A percentile compares a stretch with the other conserved stretches of the same genome.
phyloP scores from a whole-genome alignment of 768 basidiomycete species.

The Daedaleopsis sinensis region DNA sequence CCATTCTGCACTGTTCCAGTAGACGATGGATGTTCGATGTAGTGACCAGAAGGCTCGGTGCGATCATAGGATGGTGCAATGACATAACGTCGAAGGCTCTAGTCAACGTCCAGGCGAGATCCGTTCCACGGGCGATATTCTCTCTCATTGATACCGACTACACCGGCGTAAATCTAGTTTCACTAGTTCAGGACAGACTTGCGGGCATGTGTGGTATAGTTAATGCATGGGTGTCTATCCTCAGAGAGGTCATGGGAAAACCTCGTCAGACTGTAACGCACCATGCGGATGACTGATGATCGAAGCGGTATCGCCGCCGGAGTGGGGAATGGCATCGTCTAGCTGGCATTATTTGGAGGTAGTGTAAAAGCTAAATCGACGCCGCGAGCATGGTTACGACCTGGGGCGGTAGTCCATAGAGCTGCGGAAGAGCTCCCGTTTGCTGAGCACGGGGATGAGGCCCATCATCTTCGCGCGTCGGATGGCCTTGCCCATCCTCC shows the following conservation, averaged over 20 bases:
- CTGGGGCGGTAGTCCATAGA: background rate
- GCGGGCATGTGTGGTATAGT: too few relatives aligned
- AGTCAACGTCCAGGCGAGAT: background rate
- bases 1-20: constrained; percentile 5
- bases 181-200: too few relatives aligned
- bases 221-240: too few relatives aligned
- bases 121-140: background rate
- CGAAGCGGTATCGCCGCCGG: too few relatives aligned
- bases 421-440: background rate
- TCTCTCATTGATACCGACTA: too few relatives aligned
- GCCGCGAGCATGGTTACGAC: background rate
- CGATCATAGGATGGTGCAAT: constrained; percentile 19
- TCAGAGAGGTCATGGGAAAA: too few relatives aligned
- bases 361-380: too few relatives aligned
- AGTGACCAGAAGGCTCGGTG: constrained; percentile 12
- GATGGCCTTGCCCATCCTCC: constrained; percentile 81
- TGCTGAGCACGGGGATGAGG: constrained; percentile 56
- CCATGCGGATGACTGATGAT: too few relatives aligned
- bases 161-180: too few relatives aligned
- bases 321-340: too few relatives aligned
- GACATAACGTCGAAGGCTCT: constrained; percentile 14
- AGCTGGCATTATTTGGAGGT: too few relatives aligned
- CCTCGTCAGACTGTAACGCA: too few relatives aligned
- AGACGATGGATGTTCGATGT: background rate
- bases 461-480: constrained; percentile 93